Evolutionary conservation across 192 early-diverging fungal species (phyloP), one percentile per base, ranked within the genome.

Genomic region (Ambispora gerdemannii): DNA sequence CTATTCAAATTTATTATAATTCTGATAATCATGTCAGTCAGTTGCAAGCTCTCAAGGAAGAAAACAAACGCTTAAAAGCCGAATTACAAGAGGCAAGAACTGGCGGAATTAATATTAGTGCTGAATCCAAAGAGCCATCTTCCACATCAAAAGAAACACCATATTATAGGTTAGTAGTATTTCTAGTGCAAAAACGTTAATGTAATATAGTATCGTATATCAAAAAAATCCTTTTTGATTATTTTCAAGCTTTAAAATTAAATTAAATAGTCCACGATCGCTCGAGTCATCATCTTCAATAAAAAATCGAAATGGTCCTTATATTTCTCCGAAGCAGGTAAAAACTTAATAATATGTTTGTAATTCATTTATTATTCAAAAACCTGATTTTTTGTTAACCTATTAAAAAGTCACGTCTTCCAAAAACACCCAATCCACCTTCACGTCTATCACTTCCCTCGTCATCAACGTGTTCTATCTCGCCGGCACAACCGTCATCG

Each of bases 401-500:
- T 0, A 2, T 47, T 50, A 51, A n/a, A n/a, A n/a, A n/a, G 47
- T 10, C 2, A 17, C 30, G 30, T 33, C 25, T 20, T 24, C 63
- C 63, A 32, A 66, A 4, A 32, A 66, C 63, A 27, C 63, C 63
- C 20, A 51, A 51, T 47, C 63, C 49, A 31, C 63, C 63, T 20
- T n/a, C 27, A n/a, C 63, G 63, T 1, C n/a, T 66, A 11, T 51
- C 63, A 30, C 11, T 66, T 2, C 25, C 43, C 30, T 25, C 3
- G 20, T 19, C 30, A 60, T 47, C 3, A 4, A 32, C 15, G 7
- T 10, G 15, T 15, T 43, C 38, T 15, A 6, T 15, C 7, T 6
- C 15, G 15, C 38, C 38, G 7, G 15, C 38, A 15, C 15, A 10
- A 10, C 38, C 38, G 15, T 6, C 15, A 43, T 15, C 38, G 7